Conservation (phyloP, 768 basidiomycete genomes). For the Paxillus ammoniavirescens region DNA sequence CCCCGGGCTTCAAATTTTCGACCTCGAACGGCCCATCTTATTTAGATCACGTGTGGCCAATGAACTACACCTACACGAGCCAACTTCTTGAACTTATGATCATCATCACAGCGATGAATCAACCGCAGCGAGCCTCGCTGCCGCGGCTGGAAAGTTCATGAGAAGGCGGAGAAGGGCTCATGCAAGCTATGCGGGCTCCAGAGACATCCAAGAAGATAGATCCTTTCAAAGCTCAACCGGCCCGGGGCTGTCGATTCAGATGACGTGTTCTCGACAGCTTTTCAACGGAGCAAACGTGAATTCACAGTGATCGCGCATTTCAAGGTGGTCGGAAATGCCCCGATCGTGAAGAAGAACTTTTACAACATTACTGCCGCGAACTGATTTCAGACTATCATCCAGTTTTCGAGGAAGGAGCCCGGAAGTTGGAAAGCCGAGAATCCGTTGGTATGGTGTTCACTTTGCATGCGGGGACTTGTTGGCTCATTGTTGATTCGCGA, state of each 20-base stretch:
- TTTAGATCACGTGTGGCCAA: too few species aligned
- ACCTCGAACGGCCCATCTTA: too few species aligned
- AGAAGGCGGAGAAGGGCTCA: constrained; percentile 29
- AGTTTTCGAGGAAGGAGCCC: constrained; percentile 86
- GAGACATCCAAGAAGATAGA: constrained; percentile 89
- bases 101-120: constrained; percentile 21
- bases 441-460: constrained; percentile 59
- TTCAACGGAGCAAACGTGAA: not conserved
- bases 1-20: too few species aligned
- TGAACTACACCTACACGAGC: too few species aligned
- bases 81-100: too few species aligned
- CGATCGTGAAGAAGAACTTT: constrained; percentile 98
- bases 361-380: constrained; percentile 97
- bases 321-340: constrained; percentile 96
- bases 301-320: constrained; percentile 88
- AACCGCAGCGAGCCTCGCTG: constrained; percentile 17
- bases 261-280: not conserved
- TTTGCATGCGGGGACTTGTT: not conserved
- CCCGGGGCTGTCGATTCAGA: not conserved
- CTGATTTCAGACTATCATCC: constrained; percentile 92
- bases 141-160: constrained; percentile 30
- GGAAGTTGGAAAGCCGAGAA: constrained; percentile 78
- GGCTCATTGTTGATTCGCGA: constrained; percentile 44
- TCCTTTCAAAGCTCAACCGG: constrained; percentile 61
- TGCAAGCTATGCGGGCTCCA: constrained; percentile 66